Evolutionary conservation across 257 asterid genomes (phyloP).

Genomic region (Rauvolfia tetraphylla): DNA sequence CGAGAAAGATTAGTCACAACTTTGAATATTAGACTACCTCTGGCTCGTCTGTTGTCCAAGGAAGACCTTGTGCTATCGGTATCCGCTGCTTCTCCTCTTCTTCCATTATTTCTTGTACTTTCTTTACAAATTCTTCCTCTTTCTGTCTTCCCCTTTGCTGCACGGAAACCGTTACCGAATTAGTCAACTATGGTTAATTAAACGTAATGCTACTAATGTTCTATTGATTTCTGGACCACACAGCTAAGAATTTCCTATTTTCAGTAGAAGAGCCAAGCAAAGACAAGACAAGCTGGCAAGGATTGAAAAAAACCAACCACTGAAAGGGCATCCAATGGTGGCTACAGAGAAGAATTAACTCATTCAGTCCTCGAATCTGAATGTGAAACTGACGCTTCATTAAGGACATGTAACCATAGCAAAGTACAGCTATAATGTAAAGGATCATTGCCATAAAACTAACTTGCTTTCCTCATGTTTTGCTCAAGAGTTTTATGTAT

Average conservation of each 20-base stretch:
- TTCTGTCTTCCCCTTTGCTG: conserved; percentile 88
- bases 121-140: conserved; percentile 79
- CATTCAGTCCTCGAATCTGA: not conserved
- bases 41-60: conserved; percentile 97
- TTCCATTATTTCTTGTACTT: conserved; percentile 63
- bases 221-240: not conserved
- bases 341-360: not conserved
- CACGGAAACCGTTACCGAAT: conserved; percentile 19
- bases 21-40: conserved; percentile 51
- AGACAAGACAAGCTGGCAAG: not conserved
- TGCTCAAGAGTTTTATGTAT: not conserved
- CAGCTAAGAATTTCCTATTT: not conserved
- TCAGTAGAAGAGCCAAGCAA: too few species aligned
- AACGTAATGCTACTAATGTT: not conserved
- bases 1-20: not conserved
- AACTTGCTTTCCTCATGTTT: not conserved
- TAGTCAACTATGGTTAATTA: not conserved
- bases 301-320: not conserved
- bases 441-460: not conserved
- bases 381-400: not conserved
- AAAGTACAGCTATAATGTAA: not conserved
- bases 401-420: not conserved
- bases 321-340: too few species aligned
- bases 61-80: conserved; percentile 95
- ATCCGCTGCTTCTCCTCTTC: conserved; percentile 79